Conservation (phyloP, 139 green algal genomes). For the Desmodesmus armatus region DNA sequence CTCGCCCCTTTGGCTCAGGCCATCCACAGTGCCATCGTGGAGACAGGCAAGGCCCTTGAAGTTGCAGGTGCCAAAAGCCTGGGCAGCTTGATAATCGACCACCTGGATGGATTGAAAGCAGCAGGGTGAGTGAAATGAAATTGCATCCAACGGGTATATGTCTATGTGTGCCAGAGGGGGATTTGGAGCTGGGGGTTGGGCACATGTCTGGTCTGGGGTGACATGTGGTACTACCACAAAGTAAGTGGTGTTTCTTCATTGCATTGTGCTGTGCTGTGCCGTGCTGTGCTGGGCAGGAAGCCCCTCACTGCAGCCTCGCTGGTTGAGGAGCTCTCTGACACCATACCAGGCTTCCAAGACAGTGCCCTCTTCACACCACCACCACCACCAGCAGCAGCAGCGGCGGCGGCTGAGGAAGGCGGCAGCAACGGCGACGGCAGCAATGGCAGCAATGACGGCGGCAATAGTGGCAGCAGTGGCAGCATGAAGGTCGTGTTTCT, state of each 20-base stretch:
- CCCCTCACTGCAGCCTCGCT: slow-evolving; percentile 47
- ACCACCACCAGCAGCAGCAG: slow-evolving; percentile 20
- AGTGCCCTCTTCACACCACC: slow-evolving; percentile 21
- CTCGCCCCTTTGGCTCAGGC: slow-evolving; percentile 13
- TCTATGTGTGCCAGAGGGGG: no score
- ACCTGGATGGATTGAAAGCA: not conserved
- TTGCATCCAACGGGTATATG: not conserved
- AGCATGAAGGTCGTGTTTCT: slow-evolving; percentile 51
- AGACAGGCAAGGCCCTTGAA: slow-evolving; percentile 12
- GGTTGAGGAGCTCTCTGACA: slow-evolving; percentile 54
- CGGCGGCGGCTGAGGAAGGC: not conserved
- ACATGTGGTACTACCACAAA: not conserved
- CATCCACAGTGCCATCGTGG: slow-evolving; percentile 1
- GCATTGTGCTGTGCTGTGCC: not conserved
- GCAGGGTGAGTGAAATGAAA: not conserved
- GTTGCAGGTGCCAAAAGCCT: not conserved
- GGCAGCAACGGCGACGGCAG: slow-evolving; percentile 26
- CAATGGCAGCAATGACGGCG: not conserved
- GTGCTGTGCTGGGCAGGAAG: not conserved
- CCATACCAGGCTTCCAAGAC: slow-evolving; percentile 52
- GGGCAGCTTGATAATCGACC: slow-evolving; percentile 26
- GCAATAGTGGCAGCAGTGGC: no score
- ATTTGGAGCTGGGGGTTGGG: not conserved
- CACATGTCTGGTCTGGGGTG: not conserved
- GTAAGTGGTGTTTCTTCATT: not conserved